Conservation (phyloP, 2,329 filamentous ascomycete species). For the Purpureocillium takamizusanense region DNA sequence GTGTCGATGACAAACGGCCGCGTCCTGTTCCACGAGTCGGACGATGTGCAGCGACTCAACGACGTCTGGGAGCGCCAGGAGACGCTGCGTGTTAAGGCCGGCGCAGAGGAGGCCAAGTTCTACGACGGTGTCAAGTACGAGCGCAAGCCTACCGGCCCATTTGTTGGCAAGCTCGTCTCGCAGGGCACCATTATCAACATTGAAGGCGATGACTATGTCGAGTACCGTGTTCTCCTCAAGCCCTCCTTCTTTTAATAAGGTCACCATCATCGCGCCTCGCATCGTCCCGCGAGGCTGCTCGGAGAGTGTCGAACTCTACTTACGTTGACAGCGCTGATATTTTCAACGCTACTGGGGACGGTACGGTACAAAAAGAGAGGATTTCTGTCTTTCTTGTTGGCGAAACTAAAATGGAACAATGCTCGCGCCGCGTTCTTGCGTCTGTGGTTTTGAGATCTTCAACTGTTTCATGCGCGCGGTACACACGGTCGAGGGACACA, state of each 20-base stretch:
- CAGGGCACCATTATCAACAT: conserved; percentile 54
- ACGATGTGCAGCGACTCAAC: conserved; percentile 42
- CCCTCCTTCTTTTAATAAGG: conserved; percentile 49
- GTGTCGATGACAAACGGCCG: conserved; percentile 16
- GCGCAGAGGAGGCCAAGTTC: conserved; percentile 44
- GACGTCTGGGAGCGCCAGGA: conserved; percentile 48
- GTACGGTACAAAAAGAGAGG: no score
- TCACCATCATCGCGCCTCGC: no score
- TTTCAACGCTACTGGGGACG: no score
- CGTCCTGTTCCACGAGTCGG: conserved; percentile 33
- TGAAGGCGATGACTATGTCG: conserved; percentile 58
- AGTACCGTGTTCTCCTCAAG: conserved; percentile 57
- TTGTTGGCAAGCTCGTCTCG: conserved; percentile 54
- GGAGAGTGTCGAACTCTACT: no score
- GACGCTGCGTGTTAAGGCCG: conserved; percentile 31
- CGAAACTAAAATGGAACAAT: no score
- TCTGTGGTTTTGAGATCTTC: no score
- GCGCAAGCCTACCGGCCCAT: conserved; percentile 50
- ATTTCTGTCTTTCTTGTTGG: no score
- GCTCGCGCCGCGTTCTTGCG: no score
- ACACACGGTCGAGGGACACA: no score
- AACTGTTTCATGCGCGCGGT: no score
- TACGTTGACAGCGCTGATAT: no score
- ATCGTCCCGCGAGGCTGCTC: no score
- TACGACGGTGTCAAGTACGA: conserved; percentile 54